phyloP scores from a whole-genome alignment of 345 rosid genomes.

The Brassica incana region DNA sequence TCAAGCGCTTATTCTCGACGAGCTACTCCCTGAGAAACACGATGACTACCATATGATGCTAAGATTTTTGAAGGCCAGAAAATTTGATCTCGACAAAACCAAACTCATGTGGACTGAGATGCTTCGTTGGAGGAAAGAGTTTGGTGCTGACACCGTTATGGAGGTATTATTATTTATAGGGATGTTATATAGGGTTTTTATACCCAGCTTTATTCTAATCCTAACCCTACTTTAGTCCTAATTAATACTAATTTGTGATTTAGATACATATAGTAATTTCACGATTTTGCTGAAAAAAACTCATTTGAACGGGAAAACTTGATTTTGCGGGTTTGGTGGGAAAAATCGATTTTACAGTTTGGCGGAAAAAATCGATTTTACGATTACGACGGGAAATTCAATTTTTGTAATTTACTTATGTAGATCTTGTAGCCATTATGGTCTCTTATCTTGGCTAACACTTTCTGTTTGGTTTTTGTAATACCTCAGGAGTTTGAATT shows the following conservation, averaged over 20 bases:
- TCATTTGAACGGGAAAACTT: too few relatives aligned
- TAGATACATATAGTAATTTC: too few relatives aligned
- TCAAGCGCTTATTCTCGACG: slow-evolving; percentile 71
- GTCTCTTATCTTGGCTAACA: not conserved
- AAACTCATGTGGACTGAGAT: slow-evolving; percentile 95
- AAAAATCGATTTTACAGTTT: too few relatives aligned
- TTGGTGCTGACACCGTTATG: slow-evolving; percentile 66
- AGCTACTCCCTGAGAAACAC: slow-evolving; percentile 71
- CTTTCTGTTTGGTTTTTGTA: not conserved
- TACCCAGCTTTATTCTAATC: too few relatives aligned
- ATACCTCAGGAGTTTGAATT: slow-evolving; percentile 69
- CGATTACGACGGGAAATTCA: too few relatives aligned
- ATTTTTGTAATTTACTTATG: too few relatives aligned
- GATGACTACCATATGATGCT: slow-evolving; percentile 95
- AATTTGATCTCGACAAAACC: slow-evolving; percentile 80
- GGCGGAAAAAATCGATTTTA: too few relatives aligned
- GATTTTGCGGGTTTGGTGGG: too few relatives aligned
- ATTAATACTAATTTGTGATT: too few relatives aligned
- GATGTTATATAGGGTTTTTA: too few relatives aligned
- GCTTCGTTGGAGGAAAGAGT: slow-evolving; percentile 89
- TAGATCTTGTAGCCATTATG: slow-evolving; percentile 23
- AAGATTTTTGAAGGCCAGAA: slow-evolving; percentile 93
- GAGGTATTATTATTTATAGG: slow-evolving; percentile 42
- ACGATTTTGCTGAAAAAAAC: too few relatives aligned
- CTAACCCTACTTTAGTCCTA: too few relatives aligned